Evolutionary conservation across 2,329 filamentous ascomycete species (phyloP).

Genomic region (Sporothrix mexicana): DNA sequence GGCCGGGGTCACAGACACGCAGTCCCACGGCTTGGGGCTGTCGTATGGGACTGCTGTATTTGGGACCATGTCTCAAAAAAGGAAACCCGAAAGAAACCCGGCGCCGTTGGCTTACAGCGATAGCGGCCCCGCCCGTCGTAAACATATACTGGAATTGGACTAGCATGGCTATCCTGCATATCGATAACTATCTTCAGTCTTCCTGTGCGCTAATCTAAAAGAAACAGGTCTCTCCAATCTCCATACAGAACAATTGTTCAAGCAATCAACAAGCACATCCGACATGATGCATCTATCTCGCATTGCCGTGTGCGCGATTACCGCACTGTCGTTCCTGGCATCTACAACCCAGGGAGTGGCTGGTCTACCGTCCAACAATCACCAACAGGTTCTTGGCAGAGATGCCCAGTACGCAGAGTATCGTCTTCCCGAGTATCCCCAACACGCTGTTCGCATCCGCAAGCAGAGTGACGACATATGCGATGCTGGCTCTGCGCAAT

Average conservation of each 20-base stretch:
- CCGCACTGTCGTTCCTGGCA: background rate
- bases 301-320: background rate
- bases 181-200: background rate
- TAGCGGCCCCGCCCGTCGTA: background rate
- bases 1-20: too few relatives aligned
- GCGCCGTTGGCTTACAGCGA: background rate
- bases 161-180: background rate
- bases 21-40: background rate
- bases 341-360: background rate
- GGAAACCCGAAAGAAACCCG: too few relatives aligned
- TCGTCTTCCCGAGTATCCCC: background rate
- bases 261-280: too few relatives aligned
- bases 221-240: too few relatives aligned
- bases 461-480: background rate
- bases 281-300: background rate
- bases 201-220: too few relatives aligned
- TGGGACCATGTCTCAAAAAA: background rate
- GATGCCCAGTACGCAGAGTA: background rate
- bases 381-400: background rate
- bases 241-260: too few relatives aligned
- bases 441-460: background rate
- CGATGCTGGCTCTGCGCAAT: background rate
- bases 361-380: background rate
- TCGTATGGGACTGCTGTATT: background rate
- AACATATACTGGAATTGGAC: background rate